These are phyloP conservation scores for Xylaria sp. DNA, from an alignment of 2,329 filamentous ascomycete genomes.

Conservation along the genomic window DNA sequence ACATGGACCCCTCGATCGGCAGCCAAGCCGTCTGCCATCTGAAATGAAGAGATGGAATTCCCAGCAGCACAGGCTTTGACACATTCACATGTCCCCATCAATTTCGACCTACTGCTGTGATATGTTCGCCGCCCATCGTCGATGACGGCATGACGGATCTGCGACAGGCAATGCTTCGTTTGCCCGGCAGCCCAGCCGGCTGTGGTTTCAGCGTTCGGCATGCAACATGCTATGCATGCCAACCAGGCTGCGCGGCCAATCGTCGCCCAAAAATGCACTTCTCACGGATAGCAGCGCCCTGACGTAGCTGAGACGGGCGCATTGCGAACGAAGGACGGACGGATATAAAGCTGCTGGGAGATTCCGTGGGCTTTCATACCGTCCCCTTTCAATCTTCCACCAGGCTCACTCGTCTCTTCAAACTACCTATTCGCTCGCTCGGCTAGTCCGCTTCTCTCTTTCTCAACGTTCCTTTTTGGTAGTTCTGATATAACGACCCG, in stretches of 20 bases:
- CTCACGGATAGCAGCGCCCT: background rate
- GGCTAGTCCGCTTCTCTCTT: conserved; percentile 26
- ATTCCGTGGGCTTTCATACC: background rate
- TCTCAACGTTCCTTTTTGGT: conserved; percentile 15
- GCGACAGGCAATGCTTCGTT: conserved; percentile 32
- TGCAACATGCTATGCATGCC: background rate
- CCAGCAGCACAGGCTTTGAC: background rate
- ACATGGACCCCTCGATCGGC: conserved; percentile 17
- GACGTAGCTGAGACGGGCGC: background rate
- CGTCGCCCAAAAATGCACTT: conserved; percentile 8
- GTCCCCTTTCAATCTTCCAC: conserved; percentile 7
- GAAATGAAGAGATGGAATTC: conserved; percentile 10
- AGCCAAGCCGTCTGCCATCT: conserved; percentile 16
- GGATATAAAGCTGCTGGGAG: conserved; percentile 24
- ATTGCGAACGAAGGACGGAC: background rate
- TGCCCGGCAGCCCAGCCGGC: conserved; percentile 17
- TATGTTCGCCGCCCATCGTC: conserved; percentile 8
- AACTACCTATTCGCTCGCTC: conserved; percentile 18
- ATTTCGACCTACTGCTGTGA: background rate
- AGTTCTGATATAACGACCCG: conserved; percentile 27
- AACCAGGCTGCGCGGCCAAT: conserved; percentile 2
- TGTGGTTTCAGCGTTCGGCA: conserved; percentile 30
- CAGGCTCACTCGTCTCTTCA: conserved; percentile 7
- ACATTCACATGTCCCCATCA: background rate
- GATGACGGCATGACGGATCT: conserved; percentile 31